Base-by-base conservation (phyloP, 768 basidiomycete species). In the Leccinum longicurvipes region DNA sequence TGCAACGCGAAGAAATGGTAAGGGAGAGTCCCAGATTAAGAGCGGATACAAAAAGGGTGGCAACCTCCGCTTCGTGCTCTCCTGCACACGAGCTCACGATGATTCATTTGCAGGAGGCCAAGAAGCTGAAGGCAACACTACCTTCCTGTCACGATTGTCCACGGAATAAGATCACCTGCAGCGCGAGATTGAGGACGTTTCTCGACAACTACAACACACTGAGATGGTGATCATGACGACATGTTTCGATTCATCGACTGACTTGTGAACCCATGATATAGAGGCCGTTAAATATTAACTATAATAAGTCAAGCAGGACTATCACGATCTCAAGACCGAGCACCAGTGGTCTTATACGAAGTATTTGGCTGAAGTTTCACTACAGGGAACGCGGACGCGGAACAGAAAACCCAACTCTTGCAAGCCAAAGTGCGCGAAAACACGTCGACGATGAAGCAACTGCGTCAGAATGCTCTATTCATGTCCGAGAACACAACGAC, bases 391-490 rank as follows among this genome's bases (percentile, higher is more conserved):
- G 74, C 76, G 34, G 86, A 79, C 19, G 82, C 77, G 3, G 91
- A 91, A 61, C 87, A 91, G 65, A 89, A 86, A 62, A 83, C 84
- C 17, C 82, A 86, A 14, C 72, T 83, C 17, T 78, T 92, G 12
- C 85, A 89, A 67, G 74, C 72, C 45, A 86, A 82, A 54, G 84
- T 90, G 11, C 71, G 78, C 11, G 86, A 89, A 69, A 93, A 91
- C 55, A 71, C 76, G 0, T 81, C 83, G 56, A 81, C 82, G 3
- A 88, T 93, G 47, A 83, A 90, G 25, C 82, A 87, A 28, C 75
- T 94, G 29, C 82, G 92, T 21, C 81, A 87, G 57, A 94, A 64
- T 86, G 90, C 4, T 79, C 86, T 27, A 67, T 86, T 47, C 81
- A 94, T 24, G 78, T 77, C 9, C 70, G 74, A 15, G 89, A 93